Evolutionary conservation across 2,329 filamentous ascomycete genomes (phyloP).

Genomic region (Fusarium chaquense): DNA sequence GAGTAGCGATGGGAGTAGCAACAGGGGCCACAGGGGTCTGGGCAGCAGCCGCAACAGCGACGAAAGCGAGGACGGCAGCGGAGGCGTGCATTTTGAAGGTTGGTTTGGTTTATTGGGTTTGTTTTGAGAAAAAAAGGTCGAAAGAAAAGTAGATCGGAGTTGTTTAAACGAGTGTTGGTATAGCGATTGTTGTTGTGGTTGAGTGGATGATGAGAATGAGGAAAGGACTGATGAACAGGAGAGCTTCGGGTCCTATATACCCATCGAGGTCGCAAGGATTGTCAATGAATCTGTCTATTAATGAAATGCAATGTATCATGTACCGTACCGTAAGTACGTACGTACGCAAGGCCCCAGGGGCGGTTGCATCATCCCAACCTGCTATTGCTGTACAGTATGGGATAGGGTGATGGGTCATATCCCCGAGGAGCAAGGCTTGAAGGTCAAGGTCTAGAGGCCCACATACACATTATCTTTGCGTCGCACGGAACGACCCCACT

Average conservation of each 20-base stretch:
- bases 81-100: constrained; percentile 45
- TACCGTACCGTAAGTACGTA: constrained; percentile 8
- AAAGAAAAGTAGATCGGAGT: constrained; percentile 23
- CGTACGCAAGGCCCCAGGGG: constrained; percentile 24
- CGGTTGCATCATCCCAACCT: constrained; percentile 43
- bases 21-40: constrained; percentile 38
- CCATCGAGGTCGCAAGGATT: constrained; percentile 30
- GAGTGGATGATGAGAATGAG: constrained; percentile 25
- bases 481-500: constrained; percentile 28
- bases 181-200: constrained; percentile 37
- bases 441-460: not conserved
- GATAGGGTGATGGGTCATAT: not conserved
- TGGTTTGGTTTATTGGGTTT: constrained; percentile 19
- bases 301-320: constrained; percentile 7
- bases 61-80: constrained; percentile 46
- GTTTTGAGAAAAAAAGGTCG: constrained; percentile 12
- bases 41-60: constrained; percentile 42
- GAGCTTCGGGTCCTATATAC: constrained; percentile 41
- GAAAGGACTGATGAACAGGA: constrained; percentile 14
- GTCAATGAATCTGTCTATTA: constrained; percentile 15
- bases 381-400: not conserved
- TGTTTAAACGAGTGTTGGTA: constrained; percentile 36
- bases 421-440: not conserved
- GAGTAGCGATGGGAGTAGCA: constrained; percentile 35
- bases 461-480: constrained; percentile 9